Base-by-base conservation (phyloP, 73 alveolate species). In the Paraurostyla sp. region DNA sequence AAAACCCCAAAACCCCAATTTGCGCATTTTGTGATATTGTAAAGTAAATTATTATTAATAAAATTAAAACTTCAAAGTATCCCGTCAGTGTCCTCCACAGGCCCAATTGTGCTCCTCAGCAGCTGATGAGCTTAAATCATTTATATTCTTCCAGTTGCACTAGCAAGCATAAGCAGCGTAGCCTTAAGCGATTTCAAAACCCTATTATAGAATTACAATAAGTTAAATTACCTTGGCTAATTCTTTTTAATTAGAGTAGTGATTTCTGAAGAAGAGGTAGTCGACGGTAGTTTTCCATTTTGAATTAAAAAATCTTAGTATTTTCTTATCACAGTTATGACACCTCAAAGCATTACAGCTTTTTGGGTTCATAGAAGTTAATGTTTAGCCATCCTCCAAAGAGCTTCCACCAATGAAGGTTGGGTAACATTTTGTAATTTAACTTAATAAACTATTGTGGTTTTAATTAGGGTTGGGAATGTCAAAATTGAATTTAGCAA, bases 11-110 rank as follows among this genome's bases (percentile, higher is more conserved):
- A n/a, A n/a, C n/a, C n/a, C n/a, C n/a, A n/a, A n/a, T n/a, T n/a
- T n/a, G n/a, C n/a, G n/a, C n/a, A n/a, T n/a, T n/a, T n/a, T n/a
- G n/a, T n/a, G n/a, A n/a, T n/a, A n/a, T n/a, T n/a, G n/a, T n/a
- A n/a, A n/a, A n/a, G n/a, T n/a, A n/a, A n/a, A n/a, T n/a, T n/a
- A n/a, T n/a, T n/a, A n/a, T n/a, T n/a, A n/a, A n/a, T n/a, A n/a
- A n/a, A n/a, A n/a, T n/a, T n/a, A n/a, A n/a, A n/a, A n/a, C n/a
- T n/a, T n/a, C n/a, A n/a, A n/a, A n/a, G n/a, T n/a, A n/a, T n/a
- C n/a, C n/a, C n/a, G n/a, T 52, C 69, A 52, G 23, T 52, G 69
- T 13, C 69, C 69, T 52, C 69, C 69, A 52, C 69, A 52, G 4
- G 23, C 23, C 69, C 69, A 52, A 6, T 52, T 6, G 23, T n/a